These are phyloP conservation scores for Mucor velutinosus DNA, from an alignment of 371 early-diverging fungal species.

Conservation along the genomic window DNA sequence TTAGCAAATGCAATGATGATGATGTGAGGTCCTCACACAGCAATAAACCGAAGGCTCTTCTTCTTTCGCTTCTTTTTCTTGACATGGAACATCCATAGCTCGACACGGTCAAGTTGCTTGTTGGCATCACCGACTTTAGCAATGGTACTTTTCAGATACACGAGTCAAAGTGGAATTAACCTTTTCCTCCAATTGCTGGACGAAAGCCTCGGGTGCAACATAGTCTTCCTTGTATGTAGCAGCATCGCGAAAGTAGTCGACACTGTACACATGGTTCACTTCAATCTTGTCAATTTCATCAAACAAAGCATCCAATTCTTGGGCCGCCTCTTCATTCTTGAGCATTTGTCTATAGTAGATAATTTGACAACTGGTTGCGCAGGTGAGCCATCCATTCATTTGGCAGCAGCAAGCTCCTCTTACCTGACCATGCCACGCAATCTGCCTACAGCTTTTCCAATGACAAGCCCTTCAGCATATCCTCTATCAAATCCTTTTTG, in stretches of 20 bases:
- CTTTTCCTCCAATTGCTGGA: slow-evolving; percentile 15
- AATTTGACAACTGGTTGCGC: slow-evolving; percentile 29
- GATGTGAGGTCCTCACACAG: neutral
- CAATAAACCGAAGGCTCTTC: neutral
- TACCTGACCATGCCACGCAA: slow-evolving; percentile 59
- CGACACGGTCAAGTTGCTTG: neutral
- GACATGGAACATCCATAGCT: neutral
- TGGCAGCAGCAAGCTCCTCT: neutral
- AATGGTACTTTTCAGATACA: slow-evolving; percentile 1
- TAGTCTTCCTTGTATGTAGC: slow-evolving; percentile 12
- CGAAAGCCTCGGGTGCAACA: slow-evolving; percentile 16
- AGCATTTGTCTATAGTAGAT: slow-evolving; percentile 31
- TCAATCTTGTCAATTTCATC: slow-evolving; percentile 38
- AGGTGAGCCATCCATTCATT: neutral
- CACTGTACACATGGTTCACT: slow-evolving; percentile 35
- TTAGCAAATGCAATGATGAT: slow-evolving; percentile 7
- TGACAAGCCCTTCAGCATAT: slow-evolving; percentile 48
- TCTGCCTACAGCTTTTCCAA: slow-evolving; percentile 52
- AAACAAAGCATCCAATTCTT: slow-evolving; percentile 24
- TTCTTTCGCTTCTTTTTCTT: neutral
- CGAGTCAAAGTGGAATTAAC: slow-evolving; percentile 5
- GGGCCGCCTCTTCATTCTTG: slow-evolving; percentile 24
- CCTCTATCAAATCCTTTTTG: slow-evolving; percentile 68
- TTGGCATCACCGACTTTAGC: neutral
- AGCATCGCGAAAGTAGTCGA: slow-evolving; percentile 38